These are phyloP conservation scores for Forsythia suspensa DNA, from an alignment of 257 asterid genomes.

Conservation along the genomic window DNA sequence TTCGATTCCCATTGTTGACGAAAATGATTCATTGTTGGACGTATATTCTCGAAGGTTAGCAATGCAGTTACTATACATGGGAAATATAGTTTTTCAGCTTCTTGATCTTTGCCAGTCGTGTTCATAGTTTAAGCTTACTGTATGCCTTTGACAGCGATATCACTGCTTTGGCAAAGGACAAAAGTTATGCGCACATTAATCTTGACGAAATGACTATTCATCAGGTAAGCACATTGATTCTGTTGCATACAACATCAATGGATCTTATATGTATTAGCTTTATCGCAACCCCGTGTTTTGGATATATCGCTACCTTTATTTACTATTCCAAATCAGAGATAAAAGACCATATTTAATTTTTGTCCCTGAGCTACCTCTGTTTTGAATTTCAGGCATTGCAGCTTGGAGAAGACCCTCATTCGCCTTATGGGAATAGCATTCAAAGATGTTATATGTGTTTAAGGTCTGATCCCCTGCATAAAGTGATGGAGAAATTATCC, in stretches of 20 bases:
- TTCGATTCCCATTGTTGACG: conserved; percentile 90
- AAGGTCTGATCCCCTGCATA: conserved; percentile 40
- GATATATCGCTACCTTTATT: not conserved
- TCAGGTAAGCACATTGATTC: conserved; percentile 46
- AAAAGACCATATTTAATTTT: not conserved
- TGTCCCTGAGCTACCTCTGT: not conserved
- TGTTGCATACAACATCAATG: not conserved
- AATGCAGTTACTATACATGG: conserved; percentile 11
- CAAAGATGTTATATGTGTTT: conserved; percentile 55
- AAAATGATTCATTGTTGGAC: conserved; percentile 83
- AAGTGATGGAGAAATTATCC: conserved; percentile 47
- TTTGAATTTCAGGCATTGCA: conserved; percentile 38
- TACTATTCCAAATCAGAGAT: not conserved
- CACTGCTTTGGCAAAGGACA: conserved; percentile 91
- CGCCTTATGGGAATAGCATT: conserved; percentile 27
- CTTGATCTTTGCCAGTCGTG: not conserved
- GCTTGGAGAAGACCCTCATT: conserved; percentile 43
- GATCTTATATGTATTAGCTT: not conserved
- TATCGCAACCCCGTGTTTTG: not conserved
- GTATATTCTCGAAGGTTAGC: conserved; percentile 84
- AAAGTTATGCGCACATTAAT: conserved; percentile 66
- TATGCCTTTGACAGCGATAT: conserved; percentile 69
- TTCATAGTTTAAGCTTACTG: not conserved
- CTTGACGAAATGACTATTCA: conserved; percentile 84
- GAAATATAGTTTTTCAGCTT: not conserved